phyloP scores from a whole-genome alignment of 208 protist genomes.

The Acanthamoeba sp. region DNA sequence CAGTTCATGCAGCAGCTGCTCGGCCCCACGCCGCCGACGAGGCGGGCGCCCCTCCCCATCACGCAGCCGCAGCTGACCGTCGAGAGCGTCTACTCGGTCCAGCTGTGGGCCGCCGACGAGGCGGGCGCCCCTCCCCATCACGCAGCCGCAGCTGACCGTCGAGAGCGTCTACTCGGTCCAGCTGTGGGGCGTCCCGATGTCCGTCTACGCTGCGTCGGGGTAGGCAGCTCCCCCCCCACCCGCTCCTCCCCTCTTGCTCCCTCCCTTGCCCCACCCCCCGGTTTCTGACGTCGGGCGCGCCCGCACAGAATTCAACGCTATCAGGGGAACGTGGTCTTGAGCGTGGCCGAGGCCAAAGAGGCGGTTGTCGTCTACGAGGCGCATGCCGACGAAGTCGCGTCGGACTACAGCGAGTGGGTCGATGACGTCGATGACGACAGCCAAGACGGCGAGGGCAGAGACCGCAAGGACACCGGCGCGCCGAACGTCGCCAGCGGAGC shows the following conservation, averaged over 20 bases:
- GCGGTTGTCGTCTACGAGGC: neutral
- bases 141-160: neutral
- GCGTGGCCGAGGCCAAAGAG: neutral
- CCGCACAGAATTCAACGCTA: neutral
- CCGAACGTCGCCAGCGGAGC: neutral
- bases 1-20: too few species aligned
- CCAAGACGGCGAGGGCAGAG: neutral
- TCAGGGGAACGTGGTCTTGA: neutral
- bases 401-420: neutral
- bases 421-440: neutral
- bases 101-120: too few species aligned
- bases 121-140: neutral
- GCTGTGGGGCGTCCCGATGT: neutral
- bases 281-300: neutral
- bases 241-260: neutral
- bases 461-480: neutral
- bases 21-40: too few species aligned
- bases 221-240: neutral
- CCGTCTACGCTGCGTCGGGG: neutral
- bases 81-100: too few species aligned
- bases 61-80: neutral
- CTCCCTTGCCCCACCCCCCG: neutral
- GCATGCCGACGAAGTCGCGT: neutral
- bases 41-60: neutral
- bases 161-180: neutral